Percentiles rank a stretch among this genome's conserved stretches.
These are phyloP conservation scores for Aplosporella prunicola DNA, from an alignment of 2,329 filamentous ascomycete genomes.

Conservation along the genomic window DNA sequence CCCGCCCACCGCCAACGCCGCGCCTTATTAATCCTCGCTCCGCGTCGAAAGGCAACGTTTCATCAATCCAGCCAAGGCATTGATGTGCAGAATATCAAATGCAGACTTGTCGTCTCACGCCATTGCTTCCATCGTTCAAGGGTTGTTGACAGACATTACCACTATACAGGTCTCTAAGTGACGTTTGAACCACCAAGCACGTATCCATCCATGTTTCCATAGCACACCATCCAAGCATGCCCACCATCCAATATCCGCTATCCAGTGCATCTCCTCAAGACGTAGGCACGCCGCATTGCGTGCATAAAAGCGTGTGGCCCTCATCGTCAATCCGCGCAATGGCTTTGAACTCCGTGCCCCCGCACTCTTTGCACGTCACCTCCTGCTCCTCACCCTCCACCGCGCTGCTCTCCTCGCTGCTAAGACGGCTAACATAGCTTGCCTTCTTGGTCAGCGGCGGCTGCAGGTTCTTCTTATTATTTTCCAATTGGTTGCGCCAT, in stretches of 20 bases:
- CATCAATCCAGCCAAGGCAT: too few relatives aligned
- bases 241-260: too few relatives aligned
- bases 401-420: conserved; percentile 44
- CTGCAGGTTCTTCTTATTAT: background rate
- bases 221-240: too few relatives aligned
- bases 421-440: conserved; percentile 47
- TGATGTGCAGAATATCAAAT: too few relatives aligned
- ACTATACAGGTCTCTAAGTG: too few relatives aligned
- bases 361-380: conserved; percentile 48
- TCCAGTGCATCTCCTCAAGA: too few relatives aligned
- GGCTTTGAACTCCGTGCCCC: conserved; percentile 52
- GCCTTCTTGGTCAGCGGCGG: conserved; percentile 26
- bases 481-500: conserved; percentile 16
- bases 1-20: conserved; percentile 1
- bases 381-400: conserved; percentile 41
- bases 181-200: too few relatives aligned
- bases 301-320: conserved; percentile 52
- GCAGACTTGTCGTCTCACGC: too few relatives aligned
- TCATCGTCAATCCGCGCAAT: conserved; percentile 43
- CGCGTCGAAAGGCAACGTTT: conserved; percentile 3
- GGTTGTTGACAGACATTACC: too few relatives aligned
- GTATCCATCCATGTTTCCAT: too few relatives aligned
- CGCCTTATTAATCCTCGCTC: conserved; percentile 5
- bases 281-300: conserved; percentile 35
- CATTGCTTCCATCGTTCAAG: too few relatives aligned